Base-by-base conservation (phyloP, 2,329 filamentous ascomycete genomes). In the Coniosporium tulheliwenetii region DNA sequence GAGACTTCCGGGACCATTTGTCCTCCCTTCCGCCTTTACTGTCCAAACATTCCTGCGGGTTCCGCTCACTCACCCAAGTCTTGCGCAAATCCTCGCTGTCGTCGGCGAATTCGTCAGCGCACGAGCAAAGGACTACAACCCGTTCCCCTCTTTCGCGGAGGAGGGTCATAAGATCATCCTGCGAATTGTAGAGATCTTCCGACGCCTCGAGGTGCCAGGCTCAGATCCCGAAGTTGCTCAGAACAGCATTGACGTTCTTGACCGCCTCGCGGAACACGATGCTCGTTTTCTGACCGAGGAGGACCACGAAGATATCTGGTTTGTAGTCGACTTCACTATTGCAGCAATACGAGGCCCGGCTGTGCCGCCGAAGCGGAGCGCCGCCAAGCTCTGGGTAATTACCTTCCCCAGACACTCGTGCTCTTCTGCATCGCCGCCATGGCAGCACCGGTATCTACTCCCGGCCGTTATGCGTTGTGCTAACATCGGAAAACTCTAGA, bases 201-300 rank as follows among this genome's bases (percentile, higher is more conserved):
- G 73, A 46, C 66, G 70, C 30, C 64, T 86, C n/a, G 66, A 73
- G 39, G 69, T 70, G 37, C 75, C 74, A 38, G 71, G 73, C 8
- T 70, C 71, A 37, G 83, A 89, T 44, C 72, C 76, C 0, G 82
- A 86, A 47, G 66, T 89, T 9, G 67, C 82, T 1, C 79, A 87
- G 47, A 77, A 78, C 43, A 77, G 77, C 39, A 79, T 89, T 38
- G 80, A 86, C 41, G 78, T 89, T 43, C 64, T 81, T 8, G 72
- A 75, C 41, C 73, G 75, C 19, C 64, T 85, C 39, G 62, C 19
- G 19, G 19, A 26, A 26, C 7, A 26, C 19, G 19, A 26, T 26
- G 19, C 19, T 26, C 19, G 19, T 26, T 26, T 26, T 26, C 19
- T 26, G 19, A 26, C 19, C 19, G 19, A 26, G 19, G 19, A 26